Conservation (phyloP, 2,329 filamentous ascomycete genomes). For the Sarocladium strictum region DNA sequence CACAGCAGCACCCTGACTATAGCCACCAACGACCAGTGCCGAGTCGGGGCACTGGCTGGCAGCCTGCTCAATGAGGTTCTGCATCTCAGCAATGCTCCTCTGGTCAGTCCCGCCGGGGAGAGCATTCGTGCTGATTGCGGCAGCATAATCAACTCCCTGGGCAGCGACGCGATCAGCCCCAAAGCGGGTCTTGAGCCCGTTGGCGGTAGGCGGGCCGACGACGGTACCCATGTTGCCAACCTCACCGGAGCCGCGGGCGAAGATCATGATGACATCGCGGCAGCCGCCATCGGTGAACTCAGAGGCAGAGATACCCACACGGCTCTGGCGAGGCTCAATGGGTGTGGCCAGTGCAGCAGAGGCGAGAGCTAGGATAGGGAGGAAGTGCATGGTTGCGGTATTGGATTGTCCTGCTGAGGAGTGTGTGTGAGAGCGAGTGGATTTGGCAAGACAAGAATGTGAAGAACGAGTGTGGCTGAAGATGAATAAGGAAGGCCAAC, state of each 20-base stretch:
- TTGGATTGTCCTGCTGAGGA: not conserved
- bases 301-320: constrained; percentile 16
- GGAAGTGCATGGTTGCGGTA: constrained; percentile 14
- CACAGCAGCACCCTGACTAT: constrained; percentile 29
- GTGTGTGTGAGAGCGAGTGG: not conserved
- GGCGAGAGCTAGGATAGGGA: constrained; percentile 12
- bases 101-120: constrained; percentile 23
- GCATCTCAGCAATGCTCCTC: constrained; percentile 25
- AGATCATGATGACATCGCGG: constrained; percentile 19
- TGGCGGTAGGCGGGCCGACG: constrained; percentile 16
- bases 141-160: constrained; percentile 28
- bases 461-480: not conserved
- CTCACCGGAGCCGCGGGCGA: constrained; percentile 19
- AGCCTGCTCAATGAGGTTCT: constrained; percentile 27
- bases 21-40: constrained; percentile 31
- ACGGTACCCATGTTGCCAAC: constrained; percentile 17
- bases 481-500: not conserved
- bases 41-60: constrained; percentile 30
- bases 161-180: constrained; percentile 15
- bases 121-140: constrained; percentile 26
- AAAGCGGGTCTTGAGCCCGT: constrained; percentile 12
- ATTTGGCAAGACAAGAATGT: not conserved
- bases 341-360: constrained; percentile 14
- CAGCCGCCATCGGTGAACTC: constrained; percentile 19
- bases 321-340: constrained; percentile 14